Evolutionary conservation across 2,329 filamentous ascomycete genomes (phyloP).

Genomic region (Cercospora beticola): DNA sequence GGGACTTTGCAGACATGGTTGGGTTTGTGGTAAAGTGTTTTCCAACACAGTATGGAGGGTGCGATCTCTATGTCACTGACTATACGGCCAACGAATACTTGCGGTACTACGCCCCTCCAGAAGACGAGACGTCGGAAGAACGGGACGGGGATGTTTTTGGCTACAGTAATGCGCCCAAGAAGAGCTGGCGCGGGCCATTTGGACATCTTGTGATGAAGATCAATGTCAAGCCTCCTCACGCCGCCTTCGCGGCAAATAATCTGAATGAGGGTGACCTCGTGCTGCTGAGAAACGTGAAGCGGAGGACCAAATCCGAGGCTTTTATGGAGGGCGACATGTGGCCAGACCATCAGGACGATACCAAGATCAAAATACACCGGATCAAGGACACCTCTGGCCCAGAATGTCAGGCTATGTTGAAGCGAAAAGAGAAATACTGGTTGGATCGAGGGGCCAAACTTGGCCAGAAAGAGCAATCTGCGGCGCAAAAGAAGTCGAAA

Average conservation of each 20-base stretch:
- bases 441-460: constrained; percentile 36
- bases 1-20: constrained; percentile 65
- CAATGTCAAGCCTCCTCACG: constrained; percentile 69
- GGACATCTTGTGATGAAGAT: constrained; percentile 72
- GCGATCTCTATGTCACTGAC: constrained; percentile 74
- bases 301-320: constrained; percentile 53
- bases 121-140: constrained; percentile 34
- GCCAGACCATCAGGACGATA: constrained; percentile 54
- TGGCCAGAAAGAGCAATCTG: constrained; percentile 11
- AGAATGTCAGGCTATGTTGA: constrained; percentile 58
- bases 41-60: constrained; percentile 41
- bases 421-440: constrained; percentile 64
- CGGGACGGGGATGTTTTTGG: constrained; percentile 35
- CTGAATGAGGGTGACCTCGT: constrained; percentile 64
- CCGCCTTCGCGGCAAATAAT: constrained; percentile 54
- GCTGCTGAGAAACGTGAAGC: constrained; percentile 68
- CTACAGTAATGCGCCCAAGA: constrained; percentile 35
- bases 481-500: constrained; percentile 21
- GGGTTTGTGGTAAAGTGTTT: constrained; percentile 67
- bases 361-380: constrained; percentile 59
- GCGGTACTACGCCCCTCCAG: constrained; percentile 52
- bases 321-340: constrained; percentile 70
- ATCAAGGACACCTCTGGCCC: constrained; percentile 42
- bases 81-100: constrained; percentile 72
- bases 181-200: constrained; percentile 70